A percentile compares a stretch with the other conserved stretches of the same genome.
These are phyloP conservation scores for Wickerhamiella dianesei DNA, from an alignment of 805 yeast genomes.

Conservation along the genomic window DNA sequence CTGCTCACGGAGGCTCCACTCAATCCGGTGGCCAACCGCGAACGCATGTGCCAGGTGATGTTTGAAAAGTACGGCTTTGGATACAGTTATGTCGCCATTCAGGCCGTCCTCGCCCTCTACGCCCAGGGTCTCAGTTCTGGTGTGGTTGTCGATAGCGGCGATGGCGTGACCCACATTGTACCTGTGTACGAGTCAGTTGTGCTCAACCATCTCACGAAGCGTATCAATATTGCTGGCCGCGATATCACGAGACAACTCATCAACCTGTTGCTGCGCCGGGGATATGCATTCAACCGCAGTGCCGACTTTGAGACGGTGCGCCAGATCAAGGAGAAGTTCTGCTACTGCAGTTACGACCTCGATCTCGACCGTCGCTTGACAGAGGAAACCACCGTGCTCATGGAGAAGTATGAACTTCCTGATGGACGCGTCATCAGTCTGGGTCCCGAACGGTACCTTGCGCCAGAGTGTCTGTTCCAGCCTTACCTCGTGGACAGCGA, in stretches of 20 bases:
- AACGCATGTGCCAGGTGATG: conserved; percentile 83
- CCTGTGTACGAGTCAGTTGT: conserved; percentile 97
- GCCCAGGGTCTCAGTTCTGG: conserved; percentile 96
- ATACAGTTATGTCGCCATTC: conserved; percentile 90
- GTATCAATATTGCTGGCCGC: conserved; percentile 95
- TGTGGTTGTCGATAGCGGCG: conserved; percentile 97
- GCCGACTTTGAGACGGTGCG: conserved; percentile 98
- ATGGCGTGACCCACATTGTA: conserved; percentile 96
- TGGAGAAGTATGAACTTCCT: conserved; percentile 83
- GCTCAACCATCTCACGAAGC: conserved; percentile 80
- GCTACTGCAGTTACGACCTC: conserved; percentile 90
- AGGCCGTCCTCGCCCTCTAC: conserved; percentile 93
- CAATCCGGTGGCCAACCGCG: conserved; percentile 87
- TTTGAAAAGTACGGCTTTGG: conserved; percentile 82
- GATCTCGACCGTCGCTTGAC: conserved; percentile 78
- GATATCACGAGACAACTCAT: conserved; percentile 95
- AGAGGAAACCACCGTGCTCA: conserved; percentile 88
- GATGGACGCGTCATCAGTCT: conserved; percentile 91
- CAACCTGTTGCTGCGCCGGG: conserved; percentile 80
- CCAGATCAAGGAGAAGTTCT: conserved; percentile 89
- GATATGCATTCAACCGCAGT: conserved; percentile 94
- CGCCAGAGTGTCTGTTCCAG: conserved; percentile 94
- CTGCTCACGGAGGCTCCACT: conserved; percentile 94
- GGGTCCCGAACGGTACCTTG: conserved; percentile 92
- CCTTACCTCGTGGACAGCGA: conserved; percentile 91